Evolutionary conservation across 441 rosid species (phyloP).

Genomic region (Populus hybrid): DNA sequence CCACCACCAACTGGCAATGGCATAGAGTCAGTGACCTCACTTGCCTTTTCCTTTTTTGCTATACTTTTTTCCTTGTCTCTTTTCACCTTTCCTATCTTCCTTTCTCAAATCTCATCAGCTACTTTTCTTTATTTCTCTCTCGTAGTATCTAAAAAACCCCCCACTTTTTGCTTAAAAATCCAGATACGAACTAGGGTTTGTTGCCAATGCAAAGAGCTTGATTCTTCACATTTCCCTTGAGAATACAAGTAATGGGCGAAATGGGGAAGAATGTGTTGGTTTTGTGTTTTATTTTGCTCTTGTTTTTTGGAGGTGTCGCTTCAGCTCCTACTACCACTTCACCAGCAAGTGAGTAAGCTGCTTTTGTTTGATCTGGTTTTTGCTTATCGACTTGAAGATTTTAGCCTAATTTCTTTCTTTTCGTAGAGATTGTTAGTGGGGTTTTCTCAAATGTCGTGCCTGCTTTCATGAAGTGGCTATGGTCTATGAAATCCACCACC

Average conservation of each 20-base stretch:
- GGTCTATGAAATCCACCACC: constrained; percentile 77
- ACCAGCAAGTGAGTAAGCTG: constrained; percentile 74
- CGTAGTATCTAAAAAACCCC: constrained; percentile 1
- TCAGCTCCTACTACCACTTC: constrained; percentile 61
- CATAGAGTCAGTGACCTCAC: not conserved
- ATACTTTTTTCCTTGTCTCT: not conserved
- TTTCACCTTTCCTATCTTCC: not conserved
- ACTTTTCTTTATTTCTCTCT: not conserved
- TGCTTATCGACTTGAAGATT: constrained; percentile 10
- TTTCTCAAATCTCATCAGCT: not conserved
- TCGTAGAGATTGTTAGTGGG: constrained; percentile 73
- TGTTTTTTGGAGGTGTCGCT: constrained; percentile 49
- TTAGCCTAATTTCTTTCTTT: constrained; percentile 3
- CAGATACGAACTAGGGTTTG: constrained; percentile 36
- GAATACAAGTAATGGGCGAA: constrained; percentile 31
- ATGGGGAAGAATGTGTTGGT: constrained; percentile 39
- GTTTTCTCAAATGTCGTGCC: constrained; percentile 63
- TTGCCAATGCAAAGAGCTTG: constrained; percentile 26
- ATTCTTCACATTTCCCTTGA: constrained; percentile 16
- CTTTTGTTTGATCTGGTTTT: constrained; percentile 14
- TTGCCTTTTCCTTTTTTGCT: not conserved
- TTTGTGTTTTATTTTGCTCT: constrained; percentile 40
- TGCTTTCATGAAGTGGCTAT: constrained; percentile 65
- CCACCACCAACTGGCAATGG: not conserved
- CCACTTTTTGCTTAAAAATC: constrained; percentile 13